These are phyloP conservation scores for Scolecobasidium constrictum DNA, from an alignment of 2,329 filamentous ascomycete species.

Conservation along the genomic window DNA sequence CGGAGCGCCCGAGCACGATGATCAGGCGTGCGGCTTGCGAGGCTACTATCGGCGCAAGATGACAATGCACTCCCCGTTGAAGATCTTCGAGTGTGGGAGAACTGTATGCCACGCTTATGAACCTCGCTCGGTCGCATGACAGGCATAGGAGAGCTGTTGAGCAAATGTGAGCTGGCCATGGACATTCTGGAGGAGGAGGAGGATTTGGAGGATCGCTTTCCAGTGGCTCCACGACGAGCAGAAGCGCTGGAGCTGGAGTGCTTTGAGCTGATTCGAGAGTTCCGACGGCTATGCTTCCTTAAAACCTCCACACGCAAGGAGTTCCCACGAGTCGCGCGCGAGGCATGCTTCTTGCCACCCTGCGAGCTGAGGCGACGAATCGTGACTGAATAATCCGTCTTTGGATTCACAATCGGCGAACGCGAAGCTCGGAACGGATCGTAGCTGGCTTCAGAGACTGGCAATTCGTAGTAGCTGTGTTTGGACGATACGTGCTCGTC, in stretches of 20 bases:
- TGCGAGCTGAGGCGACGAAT: constrained; percentile 45
- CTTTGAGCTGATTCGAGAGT: constrained; percentile 19
- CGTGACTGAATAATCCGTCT: constrained; percentile 53
- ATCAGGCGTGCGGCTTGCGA: constrained; percentile 16
- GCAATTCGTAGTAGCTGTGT: constrained; percentile 38
- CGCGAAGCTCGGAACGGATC: constrained; percentile 72
- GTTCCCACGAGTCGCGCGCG: constrained; percentile 24
- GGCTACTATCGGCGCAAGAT: constrained; percentile 13
- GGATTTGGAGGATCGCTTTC: constrained; percentile 16
- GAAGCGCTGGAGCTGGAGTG: constrained; percentile 18
- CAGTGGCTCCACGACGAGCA: constrained; percentile 15
- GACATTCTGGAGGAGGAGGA: constrained; percentile 29
- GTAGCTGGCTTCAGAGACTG: constrained; percentile 54
- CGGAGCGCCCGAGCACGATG: constrained; percentile 13
- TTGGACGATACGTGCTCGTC: constrained; percentile 39
- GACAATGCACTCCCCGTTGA: constrained; percentile 31
- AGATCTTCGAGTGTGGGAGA: constrained; percentile 42
- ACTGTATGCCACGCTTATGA: constrained; percentile 52
- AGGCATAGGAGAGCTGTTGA: constrained; percentile 36
- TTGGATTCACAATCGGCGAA: constrained; percentile 35
- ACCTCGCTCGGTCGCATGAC: constrained; percentile 39
- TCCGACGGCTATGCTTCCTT: constrained; percentile 16
- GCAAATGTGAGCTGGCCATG: constrained; percentile 34
- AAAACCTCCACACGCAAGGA: constrained; percentile 30
- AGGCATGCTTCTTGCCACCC: constrained; percentile 23